Evolutionary conservation across 805 yeast species (phyloP).

Genomic region (Vanderwaltozyma verrucispora): DNA sequence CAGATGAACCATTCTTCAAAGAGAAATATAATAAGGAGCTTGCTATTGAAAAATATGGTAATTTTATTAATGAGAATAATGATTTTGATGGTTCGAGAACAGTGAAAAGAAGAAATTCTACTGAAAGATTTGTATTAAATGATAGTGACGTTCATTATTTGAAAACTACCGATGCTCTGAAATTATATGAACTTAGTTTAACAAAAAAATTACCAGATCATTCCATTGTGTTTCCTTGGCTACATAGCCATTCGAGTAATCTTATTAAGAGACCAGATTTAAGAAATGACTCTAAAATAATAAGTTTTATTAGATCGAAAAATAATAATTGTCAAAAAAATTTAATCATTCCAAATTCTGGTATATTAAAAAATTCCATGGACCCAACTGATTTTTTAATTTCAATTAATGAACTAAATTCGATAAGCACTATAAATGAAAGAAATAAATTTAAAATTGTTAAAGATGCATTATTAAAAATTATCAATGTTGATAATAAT

Average conservation of each 20-base stretch:
- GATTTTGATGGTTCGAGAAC: not conserved
- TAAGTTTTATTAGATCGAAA: slow-evolving; percentile 1
- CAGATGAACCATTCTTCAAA: not conserved
- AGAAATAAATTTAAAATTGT: slow-evolving; percentile 2
- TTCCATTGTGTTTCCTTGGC: slow-evolving; percentile 74
- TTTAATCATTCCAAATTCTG: slow-evolving; percentile 22
- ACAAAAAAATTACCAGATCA: slow-evolving; percentile 44
- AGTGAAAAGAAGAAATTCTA: slow-evolving; percentile 3
- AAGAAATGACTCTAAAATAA: not conserved
- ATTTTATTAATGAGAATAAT: not conserved
- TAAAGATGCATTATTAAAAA: not conserved
- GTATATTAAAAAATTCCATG: slow-evolving; percentile 45
- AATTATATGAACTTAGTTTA: slow-evolving; percentile 12
- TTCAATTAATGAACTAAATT: slow-evolving; percentile 14
- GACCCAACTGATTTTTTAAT: slow-evolving; percentile 44
- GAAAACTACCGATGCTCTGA: slow-evolving; percentile 5
- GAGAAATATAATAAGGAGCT: not conserved
- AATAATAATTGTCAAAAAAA: not conserved
- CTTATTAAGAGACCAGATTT: not conserved
- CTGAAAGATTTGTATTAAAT: not conserved
- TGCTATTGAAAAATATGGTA: not conserved
- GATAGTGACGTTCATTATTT: not conserved
- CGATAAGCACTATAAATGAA: not conserved
- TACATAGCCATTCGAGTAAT: slow-evolving; percentile 57
- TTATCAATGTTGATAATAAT: slow-evolving; percentile 16